Evolutionary conservation across 2,329 filamentous ascomycete species (phyloP).

Genomic region (Aureobasidium mangrovei): DNA sequence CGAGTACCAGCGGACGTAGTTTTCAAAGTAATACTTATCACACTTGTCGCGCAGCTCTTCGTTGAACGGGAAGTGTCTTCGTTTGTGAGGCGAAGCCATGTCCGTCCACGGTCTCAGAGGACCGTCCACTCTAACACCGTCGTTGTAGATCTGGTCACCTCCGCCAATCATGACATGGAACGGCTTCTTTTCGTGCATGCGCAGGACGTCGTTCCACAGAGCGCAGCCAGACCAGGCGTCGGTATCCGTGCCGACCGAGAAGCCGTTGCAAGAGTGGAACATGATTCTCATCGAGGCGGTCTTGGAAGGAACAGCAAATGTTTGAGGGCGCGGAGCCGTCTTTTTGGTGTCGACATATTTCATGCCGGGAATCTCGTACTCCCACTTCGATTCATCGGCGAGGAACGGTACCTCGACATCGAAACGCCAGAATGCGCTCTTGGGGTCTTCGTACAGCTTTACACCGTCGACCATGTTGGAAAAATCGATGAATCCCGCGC

Average conservation of each 20-base stretch:
- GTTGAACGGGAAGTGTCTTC: slow-evolving; percentile 53
- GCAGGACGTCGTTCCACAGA: slow-evolving; percentile 57
- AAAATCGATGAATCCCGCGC: slow-evolving; percentile 29
- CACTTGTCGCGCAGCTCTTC: slow-evolving; percentile 53
- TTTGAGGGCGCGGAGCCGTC: slow-evolving; percentile 28
- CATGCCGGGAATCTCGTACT: slow-evolving; percentile 64
- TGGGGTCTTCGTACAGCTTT: slow-evolving; percentile 52
- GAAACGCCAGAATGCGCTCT: slow-evolving; percentile 53
- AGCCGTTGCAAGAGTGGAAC: slow-evolving; percentile 62
- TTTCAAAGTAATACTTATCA: slow-evolving; percentile 54
- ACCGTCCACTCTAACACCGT: slow-evolving; percentile 73
- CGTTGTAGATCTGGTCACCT: slow-evolving; percentile 76
- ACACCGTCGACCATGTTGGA: slow-evolving; percentile 35
- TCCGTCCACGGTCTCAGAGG: slow-evolving; percentile 61
- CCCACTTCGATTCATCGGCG: slow-evolving; percentile 66
- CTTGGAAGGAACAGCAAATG: slow-evolving; percentile 50
- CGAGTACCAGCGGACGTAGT: slow-evolving; percentile 60
- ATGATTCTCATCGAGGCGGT: slow-evolving; percentile 60
- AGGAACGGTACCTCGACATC: slow-evolving; percentile 54
- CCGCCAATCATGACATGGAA: slow-evolving; percentile 74
- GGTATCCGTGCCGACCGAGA: slow-evolving; percentile 57
- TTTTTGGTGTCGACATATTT: slow-evolving; percentile 46
- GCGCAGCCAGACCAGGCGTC: slow-evolving; percentile 51
- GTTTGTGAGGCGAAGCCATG: slow-evolving; percentile 52
- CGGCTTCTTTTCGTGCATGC: slow-evolving; percentile 49